phyloP scores from a whole-genome alignment of 2,329 filamentous ascomycete species.

The Bipolaris gigantea region DNA sequence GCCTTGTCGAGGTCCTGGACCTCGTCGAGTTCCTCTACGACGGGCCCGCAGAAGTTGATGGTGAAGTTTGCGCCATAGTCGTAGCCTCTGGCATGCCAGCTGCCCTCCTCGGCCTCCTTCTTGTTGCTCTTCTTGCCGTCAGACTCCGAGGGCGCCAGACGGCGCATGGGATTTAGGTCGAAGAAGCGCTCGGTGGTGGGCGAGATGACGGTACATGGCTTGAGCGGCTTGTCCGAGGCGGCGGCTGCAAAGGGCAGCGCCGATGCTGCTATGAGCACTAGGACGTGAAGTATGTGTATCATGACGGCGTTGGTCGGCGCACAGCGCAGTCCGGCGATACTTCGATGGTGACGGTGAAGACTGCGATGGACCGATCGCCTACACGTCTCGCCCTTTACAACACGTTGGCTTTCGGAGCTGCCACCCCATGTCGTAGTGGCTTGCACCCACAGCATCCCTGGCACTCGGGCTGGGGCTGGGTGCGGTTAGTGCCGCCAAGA shows the following conservation, averaged over 20 bases:
- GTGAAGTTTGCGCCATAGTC: constrained; percentile 83
- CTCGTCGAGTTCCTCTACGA: constrained; percentile 66
- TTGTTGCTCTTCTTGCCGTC: constrained; percentile 44
- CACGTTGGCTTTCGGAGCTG: constrained; percentile 25
- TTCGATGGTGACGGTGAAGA: constrained; percentile 10
- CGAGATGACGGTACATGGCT: constrained; percentile 65
- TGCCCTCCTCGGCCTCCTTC: constrained; percentile 61
- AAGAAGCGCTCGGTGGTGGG: constrained; percentile 64
- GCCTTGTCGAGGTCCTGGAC: constrained; percentile 66
- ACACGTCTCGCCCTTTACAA: constrained; percentile 13
- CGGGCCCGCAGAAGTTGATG: constrained; percentile 76
- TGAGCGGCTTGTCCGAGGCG: constrained; percentile 49
- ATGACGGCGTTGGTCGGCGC: constrained; percentile 19
- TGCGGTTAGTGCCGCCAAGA: constrained; percentile 11
- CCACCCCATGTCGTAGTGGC: constrained; percentile 13
- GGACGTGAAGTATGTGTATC: constrained; percentile 31
- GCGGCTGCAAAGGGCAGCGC: constrained; percentile 29
- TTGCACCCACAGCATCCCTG: constrained; percentile 16
- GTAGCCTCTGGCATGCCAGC: constrained; percentile 68
- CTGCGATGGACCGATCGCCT: constrained; percentile 8
- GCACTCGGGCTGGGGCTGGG: constrained; percentile 4
- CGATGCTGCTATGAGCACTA: constrained; percentile 36
- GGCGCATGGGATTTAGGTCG: constrained; percentile 61
- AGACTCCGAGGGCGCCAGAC: constrained; percentile 50
- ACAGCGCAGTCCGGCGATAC: constrained; percentile 10